Evolutionary conservation across 257 asterid species (phyloP).

Genomic region (Nicotiana attenuata): DNA sequence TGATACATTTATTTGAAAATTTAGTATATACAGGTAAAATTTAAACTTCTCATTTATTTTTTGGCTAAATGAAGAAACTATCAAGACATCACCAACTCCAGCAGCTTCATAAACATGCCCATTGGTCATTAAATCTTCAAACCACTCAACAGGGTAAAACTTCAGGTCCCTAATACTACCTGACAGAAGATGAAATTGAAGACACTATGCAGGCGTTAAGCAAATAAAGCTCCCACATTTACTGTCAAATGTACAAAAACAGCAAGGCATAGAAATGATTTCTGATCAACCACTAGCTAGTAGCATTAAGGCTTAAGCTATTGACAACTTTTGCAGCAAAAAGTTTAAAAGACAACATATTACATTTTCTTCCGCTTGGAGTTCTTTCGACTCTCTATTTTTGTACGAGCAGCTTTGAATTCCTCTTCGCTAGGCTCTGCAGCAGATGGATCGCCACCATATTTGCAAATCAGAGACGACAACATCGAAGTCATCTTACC

Average conservation of each 20-base stretch:
- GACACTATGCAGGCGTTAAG: background rate
- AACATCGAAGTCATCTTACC: slow-evolving; percentile 71
- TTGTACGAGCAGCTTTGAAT: slow-evolving; percentile 70
- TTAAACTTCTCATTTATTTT: background rate
- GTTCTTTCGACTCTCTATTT: slow-evolving; percentile 48
- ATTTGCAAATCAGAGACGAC: slow-evolving; percentile 64
- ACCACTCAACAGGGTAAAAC: background rate
- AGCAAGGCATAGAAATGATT: background rate
- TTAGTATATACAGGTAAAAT: too few relatives aligned
- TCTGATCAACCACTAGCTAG: background rate
- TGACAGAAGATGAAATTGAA: too few relatives aligned
- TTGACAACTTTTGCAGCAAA: background rate
- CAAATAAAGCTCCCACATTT: background rate
- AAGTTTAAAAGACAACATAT: background rate
- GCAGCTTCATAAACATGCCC: background rate
- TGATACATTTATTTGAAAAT: too few relatives aligned
- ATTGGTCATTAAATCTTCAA: background rate
- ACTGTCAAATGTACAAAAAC: background rate
- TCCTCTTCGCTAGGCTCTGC: slow-evolving; percentile 85
- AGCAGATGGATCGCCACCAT: slow-evolving; percentile 45
- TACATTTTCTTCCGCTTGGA: slow-evolving; percentile 49
- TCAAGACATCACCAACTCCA: background rate
- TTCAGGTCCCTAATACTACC: background rate
- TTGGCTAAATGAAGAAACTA: background rate
- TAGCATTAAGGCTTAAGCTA: background rate